A percentile compares a stretch with the other conserved stretches of the same genome.
Conservation (phyloP, 2,329 filamentous ascomycete genomes). For the Pseudogymnoascus sp. region DNA sequence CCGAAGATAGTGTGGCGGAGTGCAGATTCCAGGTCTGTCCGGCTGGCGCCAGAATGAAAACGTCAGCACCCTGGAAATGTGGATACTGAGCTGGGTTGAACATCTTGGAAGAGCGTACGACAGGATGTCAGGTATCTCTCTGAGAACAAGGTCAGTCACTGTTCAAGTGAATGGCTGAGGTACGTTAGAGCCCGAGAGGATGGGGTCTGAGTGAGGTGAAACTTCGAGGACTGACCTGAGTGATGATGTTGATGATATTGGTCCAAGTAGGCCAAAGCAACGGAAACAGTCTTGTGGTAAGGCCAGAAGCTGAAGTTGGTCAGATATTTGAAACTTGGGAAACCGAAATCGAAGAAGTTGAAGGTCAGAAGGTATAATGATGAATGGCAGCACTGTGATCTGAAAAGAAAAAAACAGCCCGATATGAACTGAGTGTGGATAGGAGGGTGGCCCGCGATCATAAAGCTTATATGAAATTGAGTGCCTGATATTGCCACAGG, state of each 20-base stretch:
- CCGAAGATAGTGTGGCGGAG: constrained; percentile 15
- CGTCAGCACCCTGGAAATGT: constrained; percentile 20
- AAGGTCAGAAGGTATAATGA: not conserved
- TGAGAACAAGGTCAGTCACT: not conserved
- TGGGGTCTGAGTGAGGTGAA: not conserved
- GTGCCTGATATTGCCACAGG: not conserved
- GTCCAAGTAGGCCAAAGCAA: not conserved
- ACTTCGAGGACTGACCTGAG: not conserved
- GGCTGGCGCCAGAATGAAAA: constrained; percentile 19
- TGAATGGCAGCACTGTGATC: not conserved
- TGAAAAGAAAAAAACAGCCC: constrained; percentile 3
- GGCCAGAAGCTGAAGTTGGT: not conserved
- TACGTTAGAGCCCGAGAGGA: not conserved
- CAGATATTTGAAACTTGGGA: not conserved
- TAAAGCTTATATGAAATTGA: not conserved
- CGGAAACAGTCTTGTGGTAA: not conserved
- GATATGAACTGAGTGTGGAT: constrained; percentile 11
- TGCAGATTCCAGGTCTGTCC: constrained; percentile 23
- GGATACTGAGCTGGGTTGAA: constrained; percentile 9
- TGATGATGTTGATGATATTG: not conserved
- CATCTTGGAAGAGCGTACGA: not conserved
- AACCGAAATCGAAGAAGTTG: not conserved
- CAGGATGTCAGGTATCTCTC: not conserved
- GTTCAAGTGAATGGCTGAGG: not conserved
- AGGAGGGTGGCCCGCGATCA: not conserved